Percentiles rank a stretch among this genome's conserved stretches.
These are phyloP conservation scores for Flaveria linearis DNA, from an alignment of 129 eudicot genomes.

Conservation along the genomic window DNA sequence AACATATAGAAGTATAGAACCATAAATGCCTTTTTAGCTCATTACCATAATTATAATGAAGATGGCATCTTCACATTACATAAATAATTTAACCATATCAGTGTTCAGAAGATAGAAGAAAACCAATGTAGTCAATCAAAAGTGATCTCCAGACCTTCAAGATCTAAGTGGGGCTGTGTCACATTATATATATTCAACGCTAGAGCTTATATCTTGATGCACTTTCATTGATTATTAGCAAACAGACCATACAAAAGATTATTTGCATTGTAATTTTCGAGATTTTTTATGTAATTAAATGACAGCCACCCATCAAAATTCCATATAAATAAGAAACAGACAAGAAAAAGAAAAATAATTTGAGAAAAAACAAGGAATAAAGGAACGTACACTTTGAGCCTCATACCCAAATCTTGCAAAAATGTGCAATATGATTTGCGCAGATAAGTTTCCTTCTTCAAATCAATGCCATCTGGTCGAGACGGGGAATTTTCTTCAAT, in stretches of 20 bases:
- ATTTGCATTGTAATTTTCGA: not conserved
- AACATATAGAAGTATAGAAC: not conserved
- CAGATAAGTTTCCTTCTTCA: constrained; percentile 85
- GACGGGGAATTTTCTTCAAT: constrained; percentile 93
- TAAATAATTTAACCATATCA: not conserved
- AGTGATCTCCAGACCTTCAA: not conserved
- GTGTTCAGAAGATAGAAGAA: not conserved
- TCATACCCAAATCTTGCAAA: constrained; percentile 94
- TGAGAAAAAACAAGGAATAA: not conserved
- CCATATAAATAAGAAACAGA: not conserved
- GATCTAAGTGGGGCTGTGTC: constrained; percentile 6
- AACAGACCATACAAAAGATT: constrained; percentile 4
- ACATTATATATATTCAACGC: not conserved
- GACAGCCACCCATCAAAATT: constrained; percentile 13
- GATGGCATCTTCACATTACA: constrained; percentile 5
- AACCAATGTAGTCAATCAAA: not conserved
- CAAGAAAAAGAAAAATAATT: not conserved
- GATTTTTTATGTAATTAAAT: constrained; percentile 4
- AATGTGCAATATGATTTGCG: constrained; percentile 95
- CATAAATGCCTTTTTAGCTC: constrained; percentile 14
- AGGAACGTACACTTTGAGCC: constrained; percentile 88
- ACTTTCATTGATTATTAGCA: not conserved
- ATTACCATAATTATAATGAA: not conserved
- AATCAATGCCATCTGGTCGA: constrained; percentile 78
- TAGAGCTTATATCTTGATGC: constrained; percentile 6